Evolutionary conservation across 768 basidiomycete genomes (phyloP), one percentile per base, ranked within the genome.

Genomic region (Lentinula edodes): DNA sequence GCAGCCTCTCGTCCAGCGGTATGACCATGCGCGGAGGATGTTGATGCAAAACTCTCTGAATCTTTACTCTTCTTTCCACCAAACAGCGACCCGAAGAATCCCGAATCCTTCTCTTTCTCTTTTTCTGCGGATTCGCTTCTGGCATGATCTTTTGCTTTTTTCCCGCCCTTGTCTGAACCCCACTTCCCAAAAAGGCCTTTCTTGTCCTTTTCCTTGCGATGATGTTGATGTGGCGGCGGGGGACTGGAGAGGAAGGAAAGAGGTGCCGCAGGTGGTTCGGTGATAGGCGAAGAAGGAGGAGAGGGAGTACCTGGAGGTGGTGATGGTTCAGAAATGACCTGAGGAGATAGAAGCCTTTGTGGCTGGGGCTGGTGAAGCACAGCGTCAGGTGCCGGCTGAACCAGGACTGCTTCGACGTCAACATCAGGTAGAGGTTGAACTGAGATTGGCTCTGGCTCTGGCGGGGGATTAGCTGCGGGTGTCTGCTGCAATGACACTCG

Each of bases 11-110:
- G 87, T 42, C 91, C 93, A 18, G 85, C 78, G n/a, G 77, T 74
- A 20, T 78, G 73, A 12, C 75, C 75, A 52, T 70, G 68, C 15
- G 61, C 68, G 20, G 52, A 62, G 12, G 56, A 62, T 64, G 69
- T 70, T 65, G 54, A 58, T 20, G 73, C 62, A 56, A 75, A 65
- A 32, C 81, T 72, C 52, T 78, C 72, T 13, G 76, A 71, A 48
- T 95, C 92, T 45, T 92, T 89, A 66, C 87, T 87, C 81, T 95
- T 97, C 81, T 91, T 93, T 71, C 83, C 80, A 23, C 93, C 87
- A 71, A 98, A 98, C 3, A 98, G 78, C 10, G 92, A 93, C 2
- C 94, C 93, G 65, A 98, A 93, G 78, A 98, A 97, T 1, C 93
- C 82, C 18, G 84, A 75, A n/a, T 90, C 88, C 71, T 87, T 87